These are phyloP conservation scores for Lasiosphaeria miniovina DNA, from an alignment of 495 filamentous ascomycete species.

Conservation along the genomic window DNA sequence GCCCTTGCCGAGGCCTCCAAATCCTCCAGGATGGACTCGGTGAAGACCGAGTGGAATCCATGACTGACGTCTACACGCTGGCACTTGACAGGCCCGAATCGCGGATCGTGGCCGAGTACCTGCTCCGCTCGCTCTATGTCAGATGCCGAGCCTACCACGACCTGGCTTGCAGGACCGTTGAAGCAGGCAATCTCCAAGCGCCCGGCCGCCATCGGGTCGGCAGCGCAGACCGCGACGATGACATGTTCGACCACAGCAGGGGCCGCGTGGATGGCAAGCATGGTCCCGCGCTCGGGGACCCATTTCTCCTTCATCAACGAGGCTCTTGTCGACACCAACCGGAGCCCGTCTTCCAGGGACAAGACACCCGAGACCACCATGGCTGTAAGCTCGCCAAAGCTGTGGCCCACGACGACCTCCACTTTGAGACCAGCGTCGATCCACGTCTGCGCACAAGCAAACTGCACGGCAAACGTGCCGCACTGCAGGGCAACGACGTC, in stretches of 20 bases:
- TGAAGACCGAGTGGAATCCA: slow-evolving; percentile 45
- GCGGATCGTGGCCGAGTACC: slow-evolving; percentile 11
- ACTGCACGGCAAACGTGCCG: slow-evolving; percentile 47
- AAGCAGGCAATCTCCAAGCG: slow-evolving; percentile 40
- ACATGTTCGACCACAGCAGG: slow-evolving; percentile 14
- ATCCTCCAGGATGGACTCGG: slow-evolving; percentile 33
- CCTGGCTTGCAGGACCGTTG: slow-evolving; percentile 32
- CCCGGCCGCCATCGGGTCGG: slow-evolving; percentile 1
- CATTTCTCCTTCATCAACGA: slow-evolving; percentile 44
- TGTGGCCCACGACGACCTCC: neutral
- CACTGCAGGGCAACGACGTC: slow-evolving; percentile 47
- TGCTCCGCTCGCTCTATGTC: slow-evolving; percentile 26
- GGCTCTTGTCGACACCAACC: slow-evolving; percentile 43
- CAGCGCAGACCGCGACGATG: slow-evolving; percentile 1
- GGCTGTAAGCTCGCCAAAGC: slow-evolving; percentile 22
- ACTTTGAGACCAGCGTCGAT: slow-evolving; percentile 39
- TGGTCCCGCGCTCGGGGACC: slow-evolving; percentile 48
- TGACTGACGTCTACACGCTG: slow-evolving; percentile 36
- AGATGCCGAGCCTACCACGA: slow-evolving; percentile 20
- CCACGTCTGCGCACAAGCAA: slow-evolving; percentile 47
- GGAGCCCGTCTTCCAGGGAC: slow-evolving; percentile 29
- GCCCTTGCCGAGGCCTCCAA: slow-evolving; percentile 24
- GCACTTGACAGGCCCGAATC: neutral
- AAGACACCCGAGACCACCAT: slow-evolving; percentile 23
- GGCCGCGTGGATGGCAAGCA: slow-evolving; percentile 37